Conservation (phyloP, 306 rosid genomes). For the Cajanus cajan region DNA sequence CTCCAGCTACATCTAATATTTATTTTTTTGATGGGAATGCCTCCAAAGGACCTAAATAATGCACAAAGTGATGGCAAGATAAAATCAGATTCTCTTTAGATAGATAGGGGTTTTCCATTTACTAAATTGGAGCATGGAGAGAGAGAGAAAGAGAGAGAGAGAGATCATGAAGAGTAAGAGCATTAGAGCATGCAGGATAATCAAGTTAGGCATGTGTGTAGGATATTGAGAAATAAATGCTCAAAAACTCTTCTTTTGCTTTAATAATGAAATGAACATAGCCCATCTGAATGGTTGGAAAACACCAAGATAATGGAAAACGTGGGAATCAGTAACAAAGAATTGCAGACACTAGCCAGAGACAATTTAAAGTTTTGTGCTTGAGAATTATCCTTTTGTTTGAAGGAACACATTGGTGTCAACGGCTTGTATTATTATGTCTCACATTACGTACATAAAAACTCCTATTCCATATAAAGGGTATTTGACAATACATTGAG, state of each 20-base stretch:
- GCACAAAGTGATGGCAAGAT: conserved; percentile 15
- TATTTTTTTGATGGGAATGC: conserved; percentile 6
- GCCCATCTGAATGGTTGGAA: background rate
- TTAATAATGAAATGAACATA: conserved; percentile 4
- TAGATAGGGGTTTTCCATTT: conserved; percentile 22
- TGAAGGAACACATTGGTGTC: conserved; percentile 6
- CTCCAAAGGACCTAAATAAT: background rate
- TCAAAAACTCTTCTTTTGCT: conserved; percentile 30
- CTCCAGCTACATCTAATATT: conserved; percentile 11
- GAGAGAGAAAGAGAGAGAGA: background rate
- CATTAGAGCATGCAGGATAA: background rate
- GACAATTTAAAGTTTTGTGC: background rate
- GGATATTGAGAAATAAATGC: conserved; percentile 32
- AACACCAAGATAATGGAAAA: conserved; percentile 29
- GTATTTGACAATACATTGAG: background rate
- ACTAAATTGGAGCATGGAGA: background rate
- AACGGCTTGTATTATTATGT: conserved; percentile 5
- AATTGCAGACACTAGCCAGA: conserved; percentile 16
- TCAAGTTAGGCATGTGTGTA: conserved; percentile 33
- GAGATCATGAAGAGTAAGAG: background rate
- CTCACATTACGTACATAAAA: conserved; percentile 22
- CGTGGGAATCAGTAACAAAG: conserved; percentile 31
- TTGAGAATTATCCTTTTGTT: conserved; percentile 19
- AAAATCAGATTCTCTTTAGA: conserved; percentile 23
- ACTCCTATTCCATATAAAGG: conserved; percentile 10